A percentile compares a stretch with the other conserved stretches of the same genome.
Conservation (phyloP, 257 asterid genomes). For the Nicotiana tabacum region DNA sequence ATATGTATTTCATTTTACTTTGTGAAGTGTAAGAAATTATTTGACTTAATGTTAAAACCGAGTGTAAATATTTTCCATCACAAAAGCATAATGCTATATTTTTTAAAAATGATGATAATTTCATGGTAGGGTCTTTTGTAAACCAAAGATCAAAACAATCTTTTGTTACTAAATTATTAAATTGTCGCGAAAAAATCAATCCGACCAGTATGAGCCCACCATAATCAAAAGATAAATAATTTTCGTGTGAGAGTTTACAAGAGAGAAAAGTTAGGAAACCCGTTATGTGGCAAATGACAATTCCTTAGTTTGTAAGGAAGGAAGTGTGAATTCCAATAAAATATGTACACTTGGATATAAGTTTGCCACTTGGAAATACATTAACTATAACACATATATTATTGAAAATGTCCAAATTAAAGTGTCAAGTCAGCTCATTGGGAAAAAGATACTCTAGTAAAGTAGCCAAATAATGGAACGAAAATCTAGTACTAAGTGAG, state of each 20-base stretch:
- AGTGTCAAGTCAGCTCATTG: background rate
- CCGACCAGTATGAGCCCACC: background rate
- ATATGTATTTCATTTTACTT: background rate
- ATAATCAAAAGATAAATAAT: background rate
- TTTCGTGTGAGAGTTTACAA: background rate
- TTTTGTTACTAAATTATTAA: background rate
- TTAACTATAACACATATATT: background rate
- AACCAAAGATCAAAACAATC: background rate
- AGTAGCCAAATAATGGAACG: background rate
- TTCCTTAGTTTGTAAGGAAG: conserved; percentile 63
- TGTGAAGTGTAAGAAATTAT: background rate
- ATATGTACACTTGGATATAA: conserved; percentile 6
- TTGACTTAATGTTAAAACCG: background rate
- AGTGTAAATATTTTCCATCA: too few species aligned
- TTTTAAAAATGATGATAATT: background rate
- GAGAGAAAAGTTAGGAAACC: background rate
- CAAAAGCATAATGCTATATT: too few species aligned
- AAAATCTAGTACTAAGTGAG: background rate
- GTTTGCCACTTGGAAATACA: conserved; percentile 18
- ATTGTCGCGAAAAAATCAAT: background rate
- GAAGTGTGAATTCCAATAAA: background rate
- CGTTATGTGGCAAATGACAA: conserved; percentile 22
- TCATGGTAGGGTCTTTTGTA: background rate
- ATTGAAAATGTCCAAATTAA: background rate
- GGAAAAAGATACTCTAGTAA: background rate